A percentile compares a stretch with the other conserved stretches of the same genome.
These are phyloP conservation scores for Choiromyces venosus DNA, from an alignment of 495 filamentous ascomycete species.

Conservation along the genomic window DNA sequence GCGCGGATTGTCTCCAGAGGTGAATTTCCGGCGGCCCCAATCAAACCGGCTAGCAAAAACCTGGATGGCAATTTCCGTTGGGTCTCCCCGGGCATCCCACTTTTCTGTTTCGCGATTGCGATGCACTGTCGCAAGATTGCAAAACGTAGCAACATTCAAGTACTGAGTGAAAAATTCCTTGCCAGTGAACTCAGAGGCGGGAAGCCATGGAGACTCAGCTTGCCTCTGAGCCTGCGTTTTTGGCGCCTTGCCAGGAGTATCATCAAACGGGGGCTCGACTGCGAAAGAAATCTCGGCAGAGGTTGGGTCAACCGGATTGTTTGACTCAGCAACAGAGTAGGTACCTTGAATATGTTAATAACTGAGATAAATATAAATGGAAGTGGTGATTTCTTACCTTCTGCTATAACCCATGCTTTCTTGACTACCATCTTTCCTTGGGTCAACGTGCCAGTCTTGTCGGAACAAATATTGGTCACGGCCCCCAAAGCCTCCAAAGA, in stretches of 20 bases:
- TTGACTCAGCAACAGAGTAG: constrained; percentile 55
- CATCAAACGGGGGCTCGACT: constrained; percentile 43
- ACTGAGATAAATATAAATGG: not conserved
- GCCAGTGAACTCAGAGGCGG: constrained; percentile 45
- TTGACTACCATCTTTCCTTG: constrained; percentile 60
- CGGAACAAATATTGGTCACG: constrained; percentile 67
- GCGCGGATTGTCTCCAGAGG: constrained; percentile 49
- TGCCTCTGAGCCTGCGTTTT: constrained; percentile 32
- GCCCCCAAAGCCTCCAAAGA: constrained; percentile 58
- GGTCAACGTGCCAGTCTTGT: constrained; percentile 67
- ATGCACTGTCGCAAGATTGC: constrained; percentile 59
- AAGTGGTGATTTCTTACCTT: constrained; percentile 41
- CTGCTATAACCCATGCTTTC: constrained; percentile 51
- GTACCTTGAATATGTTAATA: constrained; percentile 41
- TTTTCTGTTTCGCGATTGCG: constrained; percentile 46
- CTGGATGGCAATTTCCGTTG: constrained; percentile 66
- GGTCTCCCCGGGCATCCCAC: constrained; percentile 62
- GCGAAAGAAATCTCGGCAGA: constrained; percentile 51
- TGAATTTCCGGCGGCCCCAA: constrained; percentile 53
- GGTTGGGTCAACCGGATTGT: constrained; percentile 54
- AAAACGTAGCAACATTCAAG: constrained; percentile 58
- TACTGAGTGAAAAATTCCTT: constrained; percentile 50
- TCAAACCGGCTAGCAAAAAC: constrained; percentile 61
- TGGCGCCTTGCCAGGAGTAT: constrained; percentile 31
- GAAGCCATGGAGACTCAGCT: constrained; percentile 35